Percentiles rank a stretch among this genome's conserved stretches.
Evolutionary conservation across 1,284 basidiomycete genomes (phyloP).

Genomic region (Inonotus hispidus): DNA sequence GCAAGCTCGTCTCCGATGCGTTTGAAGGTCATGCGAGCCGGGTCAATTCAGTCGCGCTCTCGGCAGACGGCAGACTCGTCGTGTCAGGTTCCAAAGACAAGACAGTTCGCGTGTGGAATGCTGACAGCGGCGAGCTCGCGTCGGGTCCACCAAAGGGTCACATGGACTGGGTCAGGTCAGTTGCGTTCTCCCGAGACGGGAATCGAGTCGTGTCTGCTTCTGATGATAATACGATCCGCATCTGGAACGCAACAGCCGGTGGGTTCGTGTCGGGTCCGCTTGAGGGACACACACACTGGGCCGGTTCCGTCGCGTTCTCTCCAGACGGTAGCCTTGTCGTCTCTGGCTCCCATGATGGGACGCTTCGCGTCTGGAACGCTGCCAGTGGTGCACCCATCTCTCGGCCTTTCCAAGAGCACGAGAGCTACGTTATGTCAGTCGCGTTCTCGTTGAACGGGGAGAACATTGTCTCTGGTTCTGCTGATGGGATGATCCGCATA

Average conservation of each 20-base stretch:
- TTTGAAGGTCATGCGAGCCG: constrained; percentile 6
- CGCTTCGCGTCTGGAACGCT: constrained; percentile 79
- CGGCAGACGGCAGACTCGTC: constrained; percentile 12
- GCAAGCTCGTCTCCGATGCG: background rate
- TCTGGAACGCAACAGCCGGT: background rate
- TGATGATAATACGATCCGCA: background rate
- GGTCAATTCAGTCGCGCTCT: constrained; percentile 14
- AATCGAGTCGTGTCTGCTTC: constrained; percentile 4
- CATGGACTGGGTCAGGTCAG: background rate
- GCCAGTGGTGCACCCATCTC: constrained; percentile 26
- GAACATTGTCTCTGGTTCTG: constrained; percentile 15
- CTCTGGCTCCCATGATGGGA: constrained; percentile 48
- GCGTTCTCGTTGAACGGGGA: constrained; percentile 33
- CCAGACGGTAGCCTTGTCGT: constrained; percentile 25
- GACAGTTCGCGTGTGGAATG: constrained; percentile 19
- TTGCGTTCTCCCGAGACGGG: constrained; percentile 11
- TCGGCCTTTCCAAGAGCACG: constrained; percentile 29
- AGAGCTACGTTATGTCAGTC: constrained; percentile 37
- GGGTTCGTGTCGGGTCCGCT: constrained; percentile 26
- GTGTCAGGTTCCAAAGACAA: constrained; percentile 11
- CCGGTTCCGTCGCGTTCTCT: constrained; percentile 38
- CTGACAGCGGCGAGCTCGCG: background rate
- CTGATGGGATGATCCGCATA: constrained; percentile 93
- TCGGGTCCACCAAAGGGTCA: background rate
- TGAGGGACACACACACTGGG: constrained; percentile 35